Base-by-base conservation (phyloP, 306 rosid species). In the Cicer arietinum region DNA sequence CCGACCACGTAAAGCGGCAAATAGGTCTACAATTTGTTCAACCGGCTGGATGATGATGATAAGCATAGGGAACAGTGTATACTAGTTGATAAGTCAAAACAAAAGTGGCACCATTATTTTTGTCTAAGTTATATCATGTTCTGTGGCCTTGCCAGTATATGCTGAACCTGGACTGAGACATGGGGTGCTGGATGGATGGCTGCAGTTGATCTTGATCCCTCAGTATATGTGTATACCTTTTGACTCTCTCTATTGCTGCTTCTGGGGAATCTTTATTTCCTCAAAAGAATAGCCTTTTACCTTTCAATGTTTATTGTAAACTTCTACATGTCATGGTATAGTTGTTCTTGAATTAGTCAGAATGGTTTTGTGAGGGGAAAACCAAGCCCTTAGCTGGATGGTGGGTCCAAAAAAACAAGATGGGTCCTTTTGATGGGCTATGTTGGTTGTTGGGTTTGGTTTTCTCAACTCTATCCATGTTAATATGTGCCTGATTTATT, bases 1-100 rank as follows among this genome's bases (percentile, higher is more conserved):
- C 98, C 10, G 97, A 94, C 56, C 91, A 90, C 30, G 84, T 85
- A 89, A 91, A 94, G 89, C 89, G 97, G 63, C 96, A 94, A 74
- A 85, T 87, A 63, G 94, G 96, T 44, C 86, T 75, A 62, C 85
- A 85, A 57, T 79, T 88, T 79, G 72, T 42, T 71, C 96, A 88
- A 72, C 78, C 75, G 48, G 79, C 88, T 2, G 94, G 88, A 77
- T 83, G 96, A 40, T 91, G 78, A 79, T 75, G 85, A 78, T 75
- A 77, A 73, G 66, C 66, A 71, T 47, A 53, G 83, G 81, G 79
- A 79, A 73, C 64, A 46, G 65, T 73, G 71, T 85, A 68, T 71
- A 81, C 88, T 79, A 68, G 86, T 77, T 74, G 89, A 81, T 73
- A 84, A 79, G 85, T 80, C 81, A 81, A 65, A 75, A 75, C 84